These are phyloP conservation scores for Aspergillus quadrilineatus DNA, from an alignment of 2,329 filamentous ascomycete species.

Conservation along the genomic window DNA sequence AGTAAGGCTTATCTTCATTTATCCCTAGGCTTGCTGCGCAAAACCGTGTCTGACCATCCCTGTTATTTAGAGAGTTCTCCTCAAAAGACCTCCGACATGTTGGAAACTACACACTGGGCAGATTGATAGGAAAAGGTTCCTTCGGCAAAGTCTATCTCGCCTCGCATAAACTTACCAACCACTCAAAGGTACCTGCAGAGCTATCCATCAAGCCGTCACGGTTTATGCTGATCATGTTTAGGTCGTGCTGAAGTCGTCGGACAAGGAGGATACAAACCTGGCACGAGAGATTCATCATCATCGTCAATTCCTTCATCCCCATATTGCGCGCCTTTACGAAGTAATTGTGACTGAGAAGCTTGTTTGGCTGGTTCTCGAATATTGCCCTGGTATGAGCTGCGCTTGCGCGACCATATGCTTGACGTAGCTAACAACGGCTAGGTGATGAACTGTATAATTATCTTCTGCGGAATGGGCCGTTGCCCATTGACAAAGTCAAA, in stretches of 20 bases:
- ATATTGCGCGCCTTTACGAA: constrained; percentile 95
- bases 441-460: constrained; percentile 98
- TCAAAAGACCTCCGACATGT: constrained; percentile 87
- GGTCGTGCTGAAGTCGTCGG: constrained; percentile 98
- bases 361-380: constrained; percentile 96
- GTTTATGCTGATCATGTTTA: constrained; percentile 38
- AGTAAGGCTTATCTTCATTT: constrained; percentile 59
- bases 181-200: constrained; percentile 70
- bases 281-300: constrained; percentile 98
- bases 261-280: constrained; percentile 92
- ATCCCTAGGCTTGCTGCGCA: not conserved
- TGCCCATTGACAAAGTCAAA: constrained; percentile 83
- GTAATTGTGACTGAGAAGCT: constrained; percentile 93
- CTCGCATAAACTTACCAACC: constrained; percentile 95
- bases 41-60: constrained; percentile 1
- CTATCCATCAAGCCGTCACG: not conserved
- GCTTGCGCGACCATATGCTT: constrained; percentile 8
- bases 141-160: constrained; percentile 98
- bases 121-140: constrained; percentile 92
- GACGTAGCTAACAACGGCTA: constrained; percentile 36
- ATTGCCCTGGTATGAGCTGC: constrained; percentile 71
- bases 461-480: constrained; percentile 78
- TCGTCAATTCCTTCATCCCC: constrained; percentile 93
- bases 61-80: constrained; percentile 74
- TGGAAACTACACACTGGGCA: constrained; percentile 89